Evolutionary conservation across 139 green algal genomes (phyloP), one percentile per base, ranked within the genome.

Genomic region (Gonium pectorale): DNA sequence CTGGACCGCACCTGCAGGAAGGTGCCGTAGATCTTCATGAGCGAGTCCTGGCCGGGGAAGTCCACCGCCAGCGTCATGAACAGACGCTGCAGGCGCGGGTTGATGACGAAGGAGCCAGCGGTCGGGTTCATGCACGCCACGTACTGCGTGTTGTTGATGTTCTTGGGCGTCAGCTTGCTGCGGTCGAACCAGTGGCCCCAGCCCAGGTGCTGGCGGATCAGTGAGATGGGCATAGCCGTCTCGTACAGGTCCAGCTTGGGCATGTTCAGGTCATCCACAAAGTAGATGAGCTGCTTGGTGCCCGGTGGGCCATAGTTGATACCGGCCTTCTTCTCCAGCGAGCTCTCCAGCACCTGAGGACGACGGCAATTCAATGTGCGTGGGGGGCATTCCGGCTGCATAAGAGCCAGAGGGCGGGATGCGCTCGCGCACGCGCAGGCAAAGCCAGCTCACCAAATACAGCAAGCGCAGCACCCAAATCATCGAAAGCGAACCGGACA

Each of bases 101-200:
- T 97, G 91, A 98, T 93, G 56, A 95, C 83, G 81, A 98, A 98
- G 26, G 94, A 96, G 71, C 95, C 95, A 3, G 95, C 95, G 2
- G 95, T 97, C 46, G 95, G 95, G 91, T 98, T 98, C 95, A 98
- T 98, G 90, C 90, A 95, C 40, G 95, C 94, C 46, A 98, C 90
- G 87, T 92, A 95, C 88, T 96, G 91, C 46, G 94, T 96, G 92
- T 96, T 96, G 87, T 94, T 92, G 88, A 98, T 96, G 92, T 97
- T 97, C 93, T 97, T 98, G 87, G 93, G 95, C 9, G 94, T 96
- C 62, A 98, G 94, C 92, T 98, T 98, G 63, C 67, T 37, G 59
- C 95, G 91, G 90, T 98, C 95, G 72, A 95, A 98, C 94, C 94
- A 97, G 89, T 98, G 95, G 72, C 94, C 95, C 92, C 95, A 98